Percentiles rank a stretch among this genome's conserved stretches.
These are phyloP conservation scores for Epithemia pelagica DNA, from an alignment of 108 stramenopile species.

Conservation along the genomic window DNA sequence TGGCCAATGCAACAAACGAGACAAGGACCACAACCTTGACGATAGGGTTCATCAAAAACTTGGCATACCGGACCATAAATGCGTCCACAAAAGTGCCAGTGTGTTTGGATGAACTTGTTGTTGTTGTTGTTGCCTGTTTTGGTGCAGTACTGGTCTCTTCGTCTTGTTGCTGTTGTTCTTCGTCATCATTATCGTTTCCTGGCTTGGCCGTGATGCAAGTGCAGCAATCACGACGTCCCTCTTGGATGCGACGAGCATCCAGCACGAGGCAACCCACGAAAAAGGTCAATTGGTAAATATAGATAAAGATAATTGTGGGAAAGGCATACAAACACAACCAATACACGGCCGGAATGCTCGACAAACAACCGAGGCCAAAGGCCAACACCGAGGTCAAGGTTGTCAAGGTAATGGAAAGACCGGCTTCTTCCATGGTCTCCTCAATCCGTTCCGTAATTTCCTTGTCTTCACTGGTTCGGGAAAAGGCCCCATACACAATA, in stretches of 20 bases:
- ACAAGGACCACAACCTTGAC: constrained; percentile 22
- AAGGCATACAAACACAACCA: constrained; percentile 26
- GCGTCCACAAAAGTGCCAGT: too few species aligned
- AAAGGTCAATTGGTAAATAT: constrained; percentile 23
- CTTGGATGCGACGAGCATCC: constrained; percentile 17
- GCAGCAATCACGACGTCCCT: constrained; percentile 21
- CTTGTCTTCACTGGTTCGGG: constrained; percentile 7
- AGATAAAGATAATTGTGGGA: constrained; percentile 10
- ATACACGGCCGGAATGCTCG: too few species aligned
- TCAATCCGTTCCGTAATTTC: constrained; percentile 14
- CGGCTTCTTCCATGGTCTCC: constrained; percentile 17
- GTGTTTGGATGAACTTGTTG: neutral
- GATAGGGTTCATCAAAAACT: constrained; percentile 9
- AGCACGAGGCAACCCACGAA: constrained; percentile 18
- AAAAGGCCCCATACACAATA: constrained; percentile 14
- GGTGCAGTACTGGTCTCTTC: constrained; percentile 2
- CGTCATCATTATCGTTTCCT: too few species aligned
- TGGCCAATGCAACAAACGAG: constrained; percentile 13
- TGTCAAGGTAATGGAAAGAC: constrained; percentile 24
- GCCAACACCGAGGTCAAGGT: constrained; percentile 21
- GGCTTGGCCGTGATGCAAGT: constrained; percentile 14
- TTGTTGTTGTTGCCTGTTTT: too few species aligned
- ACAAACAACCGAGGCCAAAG: constrained; percentile 28
- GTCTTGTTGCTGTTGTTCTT: constrained; percentile 2
- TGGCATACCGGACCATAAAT: constrained; percentile 10